Base-by-base conservation (phyloP, 805 yeast genomes). In the Hanseniaspora clermontiae region DNA sequence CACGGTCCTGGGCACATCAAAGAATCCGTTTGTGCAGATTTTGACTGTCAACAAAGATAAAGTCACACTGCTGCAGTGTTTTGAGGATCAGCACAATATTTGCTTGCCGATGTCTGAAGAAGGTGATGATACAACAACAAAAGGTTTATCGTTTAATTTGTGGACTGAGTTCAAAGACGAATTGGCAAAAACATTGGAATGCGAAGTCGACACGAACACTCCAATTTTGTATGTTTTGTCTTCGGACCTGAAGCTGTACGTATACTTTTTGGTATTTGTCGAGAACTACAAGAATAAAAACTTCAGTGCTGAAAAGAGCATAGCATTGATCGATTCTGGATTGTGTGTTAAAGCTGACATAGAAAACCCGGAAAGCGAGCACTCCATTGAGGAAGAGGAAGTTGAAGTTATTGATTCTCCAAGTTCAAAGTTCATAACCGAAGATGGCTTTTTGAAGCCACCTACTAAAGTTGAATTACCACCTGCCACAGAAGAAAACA, bases 31-130 rank as follows among this genome's bases (percentile, higher is more conserved):
- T 39, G 51, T 38, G 12, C 95, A 86, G 55, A 63, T 85, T 15
- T 68, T 78, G 8, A 68, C 82, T 0, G 58, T 77, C 5, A 40
- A 39, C 9, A 14, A 45, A 11, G 8, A 49, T 17, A 17, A 39
- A 17, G 27, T 51, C 14, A 7, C 15, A 6, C 17, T 42, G 11
- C 39, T 51, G 40, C 38, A 15, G 4, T 82, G 82, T 9, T 67
- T 77, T 3, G 84, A 84, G 61, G 96, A 89, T 63, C 72, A 82
- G 4, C 80, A 79, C 62, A 74, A 85, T 51, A 95, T 95, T 0
- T 76, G 80, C 29, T 71, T 87, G 60, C 95, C 96, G 1, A 71
- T 87, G 61, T 79, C 79, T 63, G 82, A 79, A 9, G 82, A 74
- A 2, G 71, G 82, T 0, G 82, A 77, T 48, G 82, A 87, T 62